Base-by-base conservation (phyloP, 2,329 filamentous ascomycete genomes). In the Pseudogymnoascus sp. region DNA sequence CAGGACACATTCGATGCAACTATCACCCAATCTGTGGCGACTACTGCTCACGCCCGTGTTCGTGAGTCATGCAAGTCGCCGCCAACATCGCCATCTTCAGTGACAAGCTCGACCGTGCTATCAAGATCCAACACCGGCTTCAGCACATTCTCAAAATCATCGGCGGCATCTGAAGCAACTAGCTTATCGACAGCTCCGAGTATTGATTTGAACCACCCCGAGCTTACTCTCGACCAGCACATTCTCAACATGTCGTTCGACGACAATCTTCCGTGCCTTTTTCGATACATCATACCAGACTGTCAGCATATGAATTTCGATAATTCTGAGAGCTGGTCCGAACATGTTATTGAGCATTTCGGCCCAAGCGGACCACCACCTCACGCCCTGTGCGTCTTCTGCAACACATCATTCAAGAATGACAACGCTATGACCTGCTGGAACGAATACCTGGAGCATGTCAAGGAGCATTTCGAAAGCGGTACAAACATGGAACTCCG, bases 341-440 rank as follows among this genome's bases (percentile, higher is more conserved):
- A 73, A 0, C 83, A 86, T 64, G 76, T 78, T 29, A 62, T 70
- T 1, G 26, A 65, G 0, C 69, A 73, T 0, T 81, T 83, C 66
- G 67, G 78, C 7, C 7, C 12, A 40, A 1, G 37, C 0, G 36
- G 70, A 3, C 63, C 16, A 0, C 75, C 78, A 5, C 7, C 10
- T 0, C 67, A 67, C 10, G 74, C 74, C 4, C 62, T 75, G 0
- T 86, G 83, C 67, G 82, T 78, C 77, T 84, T 82, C 65, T 86
- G 83, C 67, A 73, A 79, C 62, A 54, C 69, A 0, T 60, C 63
- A 47, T 66, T 67, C 8, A 62, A 64, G 16, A 8, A 57, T 2
- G 16, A 39, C 2, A 60, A 71, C 62, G 63, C 63, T 1, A 6
- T 18, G 10, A 8, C 8, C n/a, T 70, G 64, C 42, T 73, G 69